Evolutionary conservation across 2,329 filamentous ascomycete genomes (phyloP).

Genomic region (Ustulina deusta): DNA sequence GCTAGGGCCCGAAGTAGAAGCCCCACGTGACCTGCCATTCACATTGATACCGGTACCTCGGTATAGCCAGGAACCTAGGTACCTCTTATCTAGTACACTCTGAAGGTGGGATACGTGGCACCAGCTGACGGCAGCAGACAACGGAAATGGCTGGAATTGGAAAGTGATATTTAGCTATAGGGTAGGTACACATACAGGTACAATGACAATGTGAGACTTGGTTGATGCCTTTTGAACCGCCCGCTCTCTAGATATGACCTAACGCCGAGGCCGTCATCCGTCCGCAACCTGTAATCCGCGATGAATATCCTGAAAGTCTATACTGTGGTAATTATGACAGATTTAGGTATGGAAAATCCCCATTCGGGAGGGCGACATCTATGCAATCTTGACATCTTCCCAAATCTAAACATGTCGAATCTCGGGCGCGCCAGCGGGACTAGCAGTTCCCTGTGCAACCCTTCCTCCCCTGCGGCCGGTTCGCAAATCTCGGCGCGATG

Average conservation of each 20-base stretch:
- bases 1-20: conserved; percentile 26
- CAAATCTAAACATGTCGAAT: not conserved
- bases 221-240: not conserved
- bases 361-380: not conserved
- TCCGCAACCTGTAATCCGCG: not conserved
- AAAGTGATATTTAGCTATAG: too few relatives aligned
- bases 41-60: too few relatives aligned
- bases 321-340: not conserved
- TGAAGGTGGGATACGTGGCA: too few relatives aligned
- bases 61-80: too few relatives aligned
- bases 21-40: conserved; percentile 29
- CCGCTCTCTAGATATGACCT: not conserved
- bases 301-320: conserved; percentile 15
- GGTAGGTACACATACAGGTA: too few relatives aligned
- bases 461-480: conserved; percentile 52
- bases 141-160: too few relatives aligned
- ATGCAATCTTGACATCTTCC: conserved; percentile 22
- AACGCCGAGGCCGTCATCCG: not conserved
- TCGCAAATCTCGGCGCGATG: conserved; percentile 64
- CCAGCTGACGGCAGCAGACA: too few relatives aligned
- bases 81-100: too few relatives aligned
- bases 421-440: not conserved
- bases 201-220: too few relatives aligned
- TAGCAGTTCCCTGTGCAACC: conserved; percentile 31
- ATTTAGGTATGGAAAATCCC: not conserved